A percentile compares a stretch with the other conserved stretches of the same genome.
Conservation (phyloP, 192 early-diverging fungal species). For the Umbelopsis sp. region DNA sequence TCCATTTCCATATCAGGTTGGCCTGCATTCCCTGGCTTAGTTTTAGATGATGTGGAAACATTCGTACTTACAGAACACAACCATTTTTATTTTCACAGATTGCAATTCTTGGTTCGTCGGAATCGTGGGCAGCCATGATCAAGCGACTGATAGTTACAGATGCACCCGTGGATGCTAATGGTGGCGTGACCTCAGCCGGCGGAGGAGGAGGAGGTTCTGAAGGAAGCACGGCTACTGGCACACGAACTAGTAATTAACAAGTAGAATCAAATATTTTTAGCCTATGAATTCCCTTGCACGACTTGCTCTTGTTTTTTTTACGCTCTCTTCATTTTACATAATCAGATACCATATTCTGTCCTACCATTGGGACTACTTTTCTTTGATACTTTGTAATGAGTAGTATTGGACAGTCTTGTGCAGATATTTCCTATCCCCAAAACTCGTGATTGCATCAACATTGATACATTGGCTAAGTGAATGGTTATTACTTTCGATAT, state of each 20-base stretch:
- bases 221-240: slow-evolving; percentile 6
- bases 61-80: background rate
- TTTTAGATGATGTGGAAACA: background rate
- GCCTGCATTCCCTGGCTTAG: background rate
- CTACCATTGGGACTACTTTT: too few species aligned
- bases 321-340: too few species aligned
- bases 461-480: too few species aligned
- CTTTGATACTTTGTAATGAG: too few species aligned
- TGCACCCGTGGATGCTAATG: slow-evolving; percentile 19
- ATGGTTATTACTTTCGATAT: too few species aligned
- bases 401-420: too few species aligned
- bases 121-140: slow-evolving; percentile 61
- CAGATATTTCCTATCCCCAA: too few species aligned
- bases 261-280: background rate
- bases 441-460: too few species aligned
- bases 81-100: slow-evolving; percentile 34
- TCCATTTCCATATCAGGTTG: slow-evolving; percentile 65
- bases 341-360: too few species aligned
- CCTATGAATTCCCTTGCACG: background rate
- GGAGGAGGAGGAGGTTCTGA: slow-evolving; percentile 3
- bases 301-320: background rate
- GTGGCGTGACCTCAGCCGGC: background rate
- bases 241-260: background rate
- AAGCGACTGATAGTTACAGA: slow-evolving; percentile 53
- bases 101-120: slow-evolving; percentile 47